Percentiles rank a stretch among this genome's conserved stretches.
Conservation (phyloP, 495 filamentous ascomycete genomes). For the Collariella sp. region DNA sequence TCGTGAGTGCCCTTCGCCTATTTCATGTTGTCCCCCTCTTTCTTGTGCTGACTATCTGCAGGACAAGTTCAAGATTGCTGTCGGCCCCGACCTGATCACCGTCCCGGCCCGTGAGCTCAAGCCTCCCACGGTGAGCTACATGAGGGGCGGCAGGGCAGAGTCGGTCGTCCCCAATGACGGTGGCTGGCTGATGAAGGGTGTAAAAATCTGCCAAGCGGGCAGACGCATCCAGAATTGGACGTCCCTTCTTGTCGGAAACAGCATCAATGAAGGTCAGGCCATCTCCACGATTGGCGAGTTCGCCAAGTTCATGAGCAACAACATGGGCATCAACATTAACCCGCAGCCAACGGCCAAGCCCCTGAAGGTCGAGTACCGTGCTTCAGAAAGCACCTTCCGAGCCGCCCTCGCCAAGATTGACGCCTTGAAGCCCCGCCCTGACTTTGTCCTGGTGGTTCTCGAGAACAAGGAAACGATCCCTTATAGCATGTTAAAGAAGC, state of each 20-base stretch:
- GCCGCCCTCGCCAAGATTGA: slow-evolving; percentile 14
- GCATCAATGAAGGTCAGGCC: slow-evolving; percentile 14
- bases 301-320: slow-evolving; percentile 24
- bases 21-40: background rate
- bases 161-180: slow-evolving; percentile 20
- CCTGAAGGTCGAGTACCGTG: no score
- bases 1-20: slow-evolving; percentile 14
- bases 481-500: slow-evolving; percentile 61
- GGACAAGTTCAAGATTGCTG: slow-evolving; percentile 46
- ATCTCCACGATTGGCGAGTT: slow-evolving; percentile 23
- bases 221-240: slow-evolving; percentile 28
- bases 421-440: background rate
- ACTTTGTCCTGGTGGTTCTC: slow-evolving; percentile 58
- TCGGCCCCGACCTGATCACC: slow-evolving; percentile 49
- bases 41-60: slow-evolving; percentile 9
- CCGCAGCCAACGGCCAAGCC: background rate
- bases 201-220: slow-evolving; percentile 27
- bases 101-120: slow-evolving; percentile 55
- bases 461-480: slow-evolving; percentile 39
- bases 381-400: background rate
- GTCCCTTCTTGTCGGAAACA: slow-evolving; percentile 12
- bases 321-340: slow-evolving; percentile 32
- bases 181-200: slow-evolving; percentile 32
- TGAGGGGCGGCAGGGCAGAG: slow-evolving; percentile 10
- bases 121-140: slow-evolving; percentile 48